Evolutionary conservation across 2,329 filamentous ascomycete species (phyloP).

Genomic region (Drechslerella stenobrocha): DNA sequence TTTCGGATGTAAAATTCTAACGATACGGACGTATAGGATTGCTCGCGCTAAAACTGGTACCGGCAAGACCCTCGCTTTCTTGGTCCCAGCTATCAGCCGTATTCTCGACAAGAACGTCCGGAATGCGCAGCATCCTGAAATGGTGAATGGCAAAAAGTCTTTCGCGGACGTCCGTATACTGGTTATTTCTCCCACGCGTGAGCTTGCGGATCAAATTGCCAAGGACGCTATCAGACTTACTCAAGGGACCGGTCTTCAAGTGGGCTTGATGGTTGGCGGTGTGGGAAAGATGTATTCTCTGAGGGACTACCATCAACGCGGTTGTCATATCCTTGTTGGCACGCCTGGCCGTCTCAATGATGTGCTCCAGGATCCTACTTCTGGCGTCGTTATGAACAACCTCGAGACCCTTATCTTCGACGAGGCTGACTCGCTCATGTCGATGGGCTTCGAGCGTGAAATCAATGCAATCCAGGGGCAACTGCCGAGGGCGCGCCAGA

Average conservation of each 20-base stretch:
- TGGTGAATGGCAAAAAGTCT: constrained; percentile 50
- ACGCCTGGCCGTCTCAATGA: constrained; percentile 88
- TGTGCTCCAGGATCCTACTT: constrained; percentile 68
- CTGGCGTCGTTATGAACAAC: constrained; percentile 67
- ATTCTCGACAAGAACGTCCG: constrained; percentile 53
- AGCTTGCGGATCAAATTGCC: constrained; percentile 78
- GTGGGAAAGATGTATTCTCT: constrained; percentile 75
- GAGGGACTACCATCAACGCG: constrained; percentile 68
- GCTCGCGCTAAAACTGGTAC: constrained; percentile 97
- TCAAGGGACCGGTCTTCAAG: constrained; percentile 67
- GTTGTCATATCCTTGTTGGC: constrained; percentile 86
- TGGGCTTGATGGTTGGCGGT: constrained; percentile 85
- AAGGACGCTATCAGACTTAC: constrained; percentile 74
- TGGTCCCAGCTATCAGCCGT: constrained; percentile 78
- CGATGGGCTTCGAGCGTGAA: constrained; percentile 69
- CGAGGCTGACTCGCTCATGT: constrained; percentile 69
- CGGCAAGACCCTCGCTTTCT: constrained; percentile 92
- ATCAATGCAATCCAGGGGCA: constrained; percentile 64
- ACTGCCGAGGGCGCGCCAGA: constrained; percentile 79
- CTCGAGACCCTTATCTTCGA: constrained; percentile 66
- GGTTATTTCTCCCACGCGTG: constrained; percentile 76
- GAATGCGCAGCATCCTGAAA: constrained; percentile 54
- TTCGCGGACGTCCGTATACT: constrained; percentile 69
- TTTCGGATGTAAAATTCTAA: constrained; percentile 16
- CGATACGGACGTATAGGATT: constrained; percentile 61